Base-by-base conservation (phyloP, 164 flowering plant genomes). In the Saururus chinensis region DNA sequence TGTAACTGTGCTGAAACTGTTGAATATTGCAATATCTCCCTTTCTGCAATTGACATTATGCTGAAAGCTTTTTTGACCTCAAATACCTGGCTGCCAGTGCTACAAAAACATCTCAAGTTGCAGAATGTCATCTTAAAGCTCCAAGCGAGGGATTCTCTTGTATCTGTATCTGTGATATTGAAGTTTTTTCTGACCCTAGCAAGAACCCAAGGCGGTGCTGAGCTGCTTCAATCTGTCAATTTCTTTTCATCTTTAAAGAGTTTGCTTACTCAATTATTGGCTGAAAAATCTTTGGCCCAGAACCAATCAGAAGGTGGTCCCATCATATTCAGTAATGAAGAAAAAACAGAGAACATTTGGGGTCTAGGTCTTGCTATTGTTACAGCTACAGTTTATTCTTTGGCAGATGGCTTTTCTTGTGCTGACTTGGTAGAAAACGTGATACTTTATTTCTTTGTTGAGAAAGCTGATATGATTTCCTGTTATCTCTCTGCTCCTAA, bases 161-260 rank as follows among this genome's bases (percentile, higher is more conserved):
- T 65, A 56, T 79, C 80, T 0, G 20, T 79, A 61, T 77, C 84
- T 10, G 68, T 79, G 26, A 73, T 84, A 61, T 67, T 93, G 73
- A 87, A 81, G 67, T 88, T 93, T 66, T 77, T 87, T 65, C 67
- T 93, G 77, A 87, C 92, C 54, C 81, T 93, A 61, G 90, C 92
- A 52, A 82, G 74, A 37, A 78, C 84, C 40, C 76, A 78, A 69
- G 89, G 77, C 56, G 95, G 95, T 60, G 88, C 97, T 42, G 85
- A 84, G 70, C 83, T 93, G 91, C 87, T 93, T 68, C 72, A 78
- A 48, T 62, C 66, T 54, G 68, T 74, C 63, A 83, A 84, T 48
- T 80, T 90, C 64, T 78, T 90, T 59, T 71, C 82, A 12, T 76
- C 77, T 60, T 72, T 93, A 16, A 83, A 80, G 68, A 66, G 65